Evolutionary conservation across 2,329 filamentous ascomycete species (phyloP), one percentile per base, ranked within the genome.

Genomic region (Neopestalotiopsis sp.): DNA sequence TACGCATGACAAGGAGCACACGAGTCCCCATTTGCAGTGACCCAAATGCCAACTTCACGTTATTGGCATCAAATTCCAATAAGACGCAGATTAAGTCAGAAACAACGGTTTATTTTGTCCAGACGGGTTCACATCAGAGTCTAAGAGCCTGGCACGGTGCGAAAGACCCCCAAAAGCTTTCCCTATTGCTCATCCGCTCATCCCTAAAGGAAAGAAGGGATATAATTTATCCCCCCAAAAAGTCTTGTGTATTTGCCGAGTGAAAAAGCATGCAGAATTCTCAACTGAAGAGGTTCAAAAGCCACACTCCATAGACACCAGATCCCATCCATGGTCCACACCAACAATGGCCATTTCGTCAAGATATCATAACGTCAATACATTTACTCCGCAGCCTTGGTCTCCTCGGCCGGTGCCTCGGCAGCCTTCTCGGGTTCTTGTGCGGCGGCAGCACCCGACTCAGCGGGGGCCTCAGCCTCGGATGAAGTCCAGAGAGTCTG

Each of bases 401-500:
- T 82, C 87, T 94, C 93, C 81, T 90, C 88, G 69, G 84, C 81
- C 70, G 87, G 83, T 70, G 84, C 83, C 72, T 84, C 84, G 70
- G 90, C 81, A 72, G 90, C 84, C 76, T 86, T 84, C 77, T 90
- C 89, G 70, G 86, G 79, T 72, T 87, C 84, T 75, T 85, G 84
- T 70, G 85, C 78, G 74, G 89, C 83, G 73, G 84, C 83, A 70
- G 89, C 82, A 70, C 88, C 83, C 70, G 84, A 81, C 76, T 88
- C 84, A 71, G 82, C 81, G 71, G 83, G 74, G 60, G 93, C 90
- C 88, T 98, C 96, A 73, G 95, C 94, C 90, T 98, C 96, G 75
- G 95, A 98, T 71, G 95, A 98, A 80, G 96, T 98, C 96, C 96
- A 98, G 84, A 98, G 94, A 75, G 96, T 98, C 95, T 98, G 75